These are phyloP conservation scores for Albatrellus sp. DNA, from an alignment of 1,284 basidiomycete species.

Conservation along the genomic window DNA sequence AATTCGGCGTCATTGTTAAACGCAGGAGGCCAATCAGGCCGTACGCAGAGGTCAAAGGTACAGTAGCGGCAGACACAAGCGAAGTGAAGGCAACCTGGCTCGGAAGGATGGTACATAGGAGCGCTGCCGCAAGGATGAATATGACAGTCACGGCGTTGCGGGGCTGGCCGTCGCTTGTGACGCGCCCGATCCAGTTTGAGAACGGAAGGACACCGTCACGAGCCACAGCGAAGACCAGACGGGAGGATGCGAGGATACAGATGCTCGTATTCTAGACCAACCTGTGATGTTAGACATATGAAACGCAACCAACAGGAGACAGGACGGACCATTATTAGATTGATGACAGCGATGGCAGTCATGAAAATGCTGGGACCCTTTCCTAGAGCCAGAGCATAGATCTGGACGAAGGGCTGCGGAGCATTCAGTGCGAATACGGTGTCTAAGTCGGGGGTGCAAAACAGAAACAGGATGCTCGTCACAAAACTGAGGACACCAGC, in stretches of 20 bases:
- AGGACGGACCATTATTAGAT: slow-evolving; percentile 57
- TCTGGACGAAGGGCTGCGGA: slow-evolving; percentile 79
- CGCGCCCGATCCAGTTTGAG: slow-evolving; percentile 67
- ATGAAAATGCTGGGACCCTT: slow-evolving; percentile 69
- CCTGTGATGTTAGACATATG: background rate
- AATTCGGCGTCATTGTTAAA: slow-evolving; percentile 60
- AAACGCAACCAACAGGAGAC: background rate
- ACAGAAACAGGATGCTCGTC: slow-evolving; percentile 71
- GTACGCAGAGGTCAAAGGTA: slow-evolving; percentile 77
- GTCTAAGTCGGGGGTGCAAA: slow-evolving; percentile 73
- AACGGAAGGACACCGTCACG: slow-evolving; percentile 79
- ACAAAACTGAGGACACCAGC: slow-evolving; percentile 67
- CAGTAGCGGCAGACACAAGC: slow-evolving; percentile 67
- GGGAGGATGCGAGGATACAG: slow-evolving; percentile 72
- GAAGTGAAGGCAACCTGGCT: slow-evolving; percentile 82
- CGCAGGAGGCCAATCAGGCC: slow-evolving; percentile 65
- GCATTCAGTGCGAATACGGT: slow-evolving; percentile 61
- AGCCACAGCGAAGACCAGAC: slow-evolving; percentile 77
- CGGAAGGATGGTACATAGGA: slow-evolving; percentile 76
- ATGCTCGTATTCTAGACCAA: slow-evolving; percentile 63
- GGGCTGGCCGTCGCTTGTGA: slow-evolving; percentile 60
- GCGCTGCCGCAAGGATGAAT: slow-evolving; percentile 54
- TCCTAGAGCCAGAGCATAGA: slow-evolving; percentile 73
- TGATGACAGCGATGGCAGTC: slow-evolving; percentile 68
- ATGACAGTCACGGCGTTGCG: slow-evolving; percentile 75